These are phyloP conservation scores for Magnaporthiopsis incrustans DNA, from an alignment of 2,329 filamentous ascomycete species.

Conservation along the genomic window DNA sequence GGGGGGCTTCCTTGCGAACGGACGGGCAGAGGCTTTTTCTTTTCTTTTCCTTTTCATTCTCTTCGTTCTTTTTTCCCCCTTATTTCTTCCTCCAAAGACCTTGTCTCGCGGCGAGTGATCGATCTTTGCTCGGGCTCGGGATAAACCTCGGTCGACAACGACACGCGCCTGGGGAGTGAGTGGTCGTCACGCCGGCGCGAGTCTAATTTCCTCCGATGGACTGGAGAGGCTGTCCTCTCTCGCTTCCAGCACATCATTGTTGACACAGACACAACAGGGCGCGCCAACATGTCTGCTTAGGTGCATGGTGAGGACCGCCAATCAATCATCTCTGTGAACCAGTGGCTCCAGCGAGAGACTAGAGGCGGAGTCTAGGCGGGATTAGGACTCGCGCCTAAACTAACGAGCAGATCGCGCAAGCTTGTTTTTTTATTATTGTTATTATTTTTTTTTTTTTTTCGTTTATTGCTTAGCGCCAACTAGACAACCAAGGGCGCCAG, in stretches of 20 bases:
- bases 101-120: neutral
- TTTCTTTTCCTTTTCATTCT: neutral
- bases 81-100: neutral
- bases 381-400: neutral
- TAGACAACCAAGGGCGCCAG: neutral
- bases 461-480: neutral
- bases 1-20: neutral
- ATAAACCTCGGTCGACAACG: too few species aligned
- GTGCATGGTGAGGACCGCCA: too few species aligned
- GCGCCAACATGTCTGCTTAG: neutral
- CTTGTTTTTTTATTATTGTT: neutral
- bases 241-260: too few species aligned
- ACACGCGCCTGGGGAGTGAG: too few species aligned
- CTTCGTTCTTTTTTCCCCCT: neutral
- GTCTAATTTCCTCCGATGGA: neutral
- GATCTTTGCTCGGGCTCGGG: neutral
- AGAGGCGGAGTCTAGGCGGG: neutral
- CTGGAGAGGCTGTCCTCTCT: neutral
- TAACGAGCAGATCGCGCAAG: slow-evolving; percentile 5
- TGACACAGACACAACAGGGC: too few species aligned
- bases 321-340: neutral
- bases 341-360: neutral
- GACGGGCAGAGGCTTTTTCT: neutral
- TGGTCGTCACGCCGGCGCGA: neutral
- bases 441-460: neutral